Percentiles rank a stretch among this genome's conserved stretches.
Evolutionary conservation across 768 basidiomycete species (phyloP).

Genomic region (Boletus tylopilopsis): DNA sequence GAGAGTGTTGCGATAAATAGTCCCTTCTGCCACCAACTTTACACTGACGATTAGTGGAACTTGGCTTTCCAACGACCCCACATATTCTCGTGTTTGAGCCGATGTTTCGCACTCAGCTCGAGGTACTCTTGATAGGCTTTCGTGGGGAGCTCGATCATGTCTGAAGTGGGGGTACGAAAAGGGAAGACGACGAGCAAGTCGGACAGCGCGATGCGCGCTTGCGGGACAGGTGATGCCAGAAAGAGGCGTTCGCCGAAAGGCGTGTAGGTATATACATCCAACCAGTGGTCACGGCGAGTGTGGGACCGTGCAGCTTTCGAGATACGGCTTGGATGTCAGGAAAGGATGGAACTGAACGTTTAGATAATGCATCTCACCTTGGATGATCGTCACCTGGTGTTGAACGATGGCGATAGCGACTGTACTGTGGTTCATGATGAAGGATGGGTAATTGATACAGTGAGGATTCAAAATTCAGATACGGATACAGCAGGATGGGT

Average conservation of each 20-base stretch:
- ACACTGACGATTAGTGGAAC: slow-evolving; percentile 7
- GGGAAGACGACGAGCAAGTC: slow-evolving; percentile 59
- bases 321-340: slow-evolving; percentile 2
- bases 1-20: too few relatives aligned
- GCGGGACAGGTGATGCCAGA: slow-evolving; percentile 54
- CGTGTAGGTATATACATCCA: slow-evolving; percentile 63
- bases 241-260: slow-evolving; percentile 67
- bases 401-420: slow-evolving; percentile 68
- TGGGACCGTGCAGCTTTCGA: slow-evolving; percentile 53
- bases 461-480: too few relatives aligned
- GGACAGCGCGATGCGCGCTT: slow-evolving; percentile 56
- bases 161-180: slow-evolving; percentile 34
- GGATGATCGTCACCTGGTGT: slow-evolving; percentile 63
- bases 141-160: slow-evolving; percentile 63
- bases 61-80: slow-evolving; percentile 49
- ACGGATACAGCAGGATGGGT: too few relatives aligned
- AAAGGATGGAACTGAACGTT: not conserved
- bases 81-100: slow-evolving; percentile 53
- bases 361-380: slow-evolving; percentile 40
- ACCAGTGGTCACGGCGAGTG: slow-evolving; percentile 48
- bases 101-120: slow-evolving; percentile 48
- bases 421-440: slow-evolving; percentile 48
- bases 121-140: slow-evolving; percentile 57
- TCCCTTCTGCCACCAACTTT: too few relatives aligned
- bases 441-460: slow-evolving; percentile 15